Percentiles rank a stretch among this genome's conserved stretches.
Evolutionary conservation across 306 rosid species (phyloP).

Genomic region (Castanospermum australe): DNA sequence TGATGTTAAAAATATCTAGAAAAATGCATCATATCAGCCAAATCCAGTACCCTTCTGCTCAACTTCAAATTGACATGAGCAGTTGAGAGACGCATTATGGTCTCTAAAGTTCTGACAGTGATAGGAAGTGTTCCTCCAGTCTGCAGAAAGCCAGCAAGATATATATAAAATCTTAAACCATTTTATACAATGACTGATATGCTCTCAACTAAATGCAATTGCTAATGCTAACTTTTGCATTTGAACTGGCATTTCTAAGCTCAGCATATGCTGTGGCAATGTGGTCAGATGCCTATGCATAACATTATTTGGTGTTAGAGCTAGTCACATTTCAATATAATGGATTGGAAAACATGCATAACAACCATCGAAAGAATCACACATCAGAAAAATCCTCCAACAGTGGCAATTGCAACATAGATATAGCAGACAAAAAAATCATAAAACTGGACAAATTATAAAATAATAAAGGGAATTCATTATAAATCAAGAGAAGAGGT

Average conservation of each 20-base stretch:
- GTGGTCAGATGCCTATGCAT: constrained; percentile 83
- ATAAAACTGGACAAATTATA: background rate
- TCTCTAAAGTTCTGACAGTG: constrained; percentile 97
- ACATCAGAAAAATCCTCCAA: background rate
- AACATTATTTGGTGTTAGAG: constrained; percentile 8
- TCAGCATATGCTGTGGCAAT: constrained; percentile 95
- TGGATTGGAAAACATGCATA: background rate
- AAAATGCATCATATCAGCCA: background rate
- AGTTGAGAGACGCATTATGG: constrained; percentile 95
- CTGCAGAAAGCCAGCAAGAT: constrained; percentile 54
- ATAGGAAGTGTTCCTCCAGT: constrained; percentile 98
- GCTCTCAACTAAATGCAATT: background rate
- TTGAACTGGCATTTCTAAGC: constrained; percentile 81
- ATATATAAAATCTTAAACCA: background rate
- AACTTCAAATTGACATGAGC: constrained; percentile 96
- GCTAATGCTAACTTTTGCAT: constrained; percentile 60
- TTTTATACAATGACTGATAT: background rate
- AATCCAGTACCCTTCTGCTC: constrained; percentile 66
- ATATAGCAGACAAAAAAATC: background rate
- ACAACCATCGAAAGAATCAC: constrained; percentile 16
- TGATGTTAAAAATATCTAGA: background rate
- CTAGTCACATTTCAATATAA: background rate
- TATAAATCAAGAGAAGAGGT: constrained; percentile 7
- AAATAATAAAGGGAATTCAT: background rate
- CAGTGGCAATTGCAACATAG: constrained; percentile 4